Evolutionary conservation across 2,329 filamentous ascomycete genomes (phyloP), one percentile per base, ranked within the genome.

Genomic region (Penicillium sp.): DNA sequence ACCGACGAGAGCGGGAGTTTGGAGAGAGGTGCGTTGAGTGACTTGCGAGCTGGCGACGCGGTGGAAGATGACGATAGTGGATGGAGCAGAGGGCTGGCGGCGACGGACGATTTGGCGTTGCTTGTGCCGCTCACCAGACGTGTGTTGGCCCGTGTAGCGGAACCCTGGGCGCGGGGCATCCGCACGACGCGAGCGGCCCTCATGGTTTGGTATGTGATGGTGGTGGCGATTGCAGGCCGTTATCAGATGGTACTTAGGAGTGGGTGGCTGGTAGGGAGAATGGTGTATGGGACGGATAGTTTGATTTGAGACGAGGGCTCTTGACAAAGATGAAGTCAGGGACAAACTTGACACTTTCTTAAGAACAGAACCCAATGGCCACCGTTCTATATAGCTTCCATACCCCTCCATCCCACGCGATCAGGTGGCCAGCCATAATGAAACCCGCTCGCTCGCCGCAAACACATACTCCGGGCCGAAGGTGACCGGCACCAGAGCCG

Each of bases 1-100:
- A 77, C 71, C 6, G 73, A 71, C 2, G 75, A 75, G 5, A 78
- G 64, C 10, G 74, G 74, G 8, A 78, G 69, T 34, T 74, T 73
- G 14, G 73, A 68, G 25, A 77, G 62, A 6, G 73, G 75, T 11
- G 75, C 70, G 34, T 61, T 59, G 11, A 69, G 51, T 5, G 63
- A 63, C 48, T 69, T 68, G 49, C 70, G 69, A 35, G 71, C 60
- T 22, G 65, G 58, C 20, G 70, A 53, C 3, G 54, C 17, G 11
- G 39, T 57, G 15, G 20, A 58, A 5, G 69, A 51, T 8, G 65
- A 59, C 12, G 67, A 57, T n/a, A 69, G 53, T 28, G 60, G 41
- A 55, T 72, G 69, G 58, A 66, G 64, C 47, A 67, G 35, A 49
- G 62, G 66, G 39, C 64, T 63, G 10, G 71, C 62, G n/a, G 68